phyloP scores from a whole-genome alignment of 805 yeast genomes.

The Wickerhamomyces xylosicus region DNA sequence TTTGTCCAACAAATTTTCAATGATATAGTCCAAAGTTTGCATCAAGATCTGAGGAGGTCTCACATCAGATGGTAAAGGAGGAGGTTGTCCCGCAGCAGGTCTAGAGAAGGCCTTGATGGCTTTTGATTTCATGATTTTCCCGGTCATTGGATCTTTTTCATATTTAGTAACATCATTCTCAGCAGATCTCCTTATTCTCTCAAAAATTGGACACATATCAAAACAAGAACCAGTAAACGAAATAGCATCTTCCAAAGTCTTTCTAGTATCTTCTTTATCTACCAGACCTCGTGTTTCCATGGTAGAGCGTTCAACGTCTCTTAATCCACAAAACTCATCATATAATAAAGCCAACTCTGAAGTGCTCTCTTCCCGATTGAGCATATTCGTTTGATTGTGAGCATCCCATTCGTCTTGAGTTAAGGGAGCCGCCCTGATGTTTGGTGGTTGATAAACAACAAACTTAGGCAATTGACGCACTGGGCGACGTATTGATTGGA shows the following conservation, averaged over 20 bases:
- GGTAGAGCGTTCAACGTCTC: constrained; percentile 61
- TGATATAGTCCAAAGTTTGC: constrained; percentile 59
- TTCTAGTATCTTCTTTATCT: constrained; percentile 76
- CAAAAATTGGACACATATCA: constrained; percentile 94
- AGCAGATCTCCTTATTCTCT: constrained; percentile 75
- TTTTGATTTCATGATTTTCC: constrained; percentile 41
- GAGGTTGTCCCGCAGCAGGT: constrained; percentile 98
- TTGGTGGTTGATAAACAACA: constrained; percentile 26
- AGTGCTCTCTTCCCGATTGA: constrained; percentile 35
- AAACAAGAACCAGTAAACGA: constrained; percentile 77
- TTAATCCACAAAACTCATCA: constrained; percentile 62
- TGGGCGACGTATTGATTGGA: constrained; percentile 1
- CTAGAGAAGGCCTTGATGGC: constrained; percentile 92
- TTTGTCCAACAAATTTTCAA: constrained; percentile 48
- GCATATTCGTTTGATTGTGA: constrained; percentile 58
- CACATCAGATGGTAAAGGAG: constrained; percentile 95
- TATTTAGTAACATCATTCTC: constrained; percentile 77
- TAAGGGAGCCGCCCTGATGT: constrained; percentile 19
- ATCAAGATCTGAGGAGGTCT: constrained; percentile 77
- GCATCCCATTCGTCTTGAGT: constrained; percentile 57
- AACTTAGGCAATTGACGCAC: constrained; percentile 25
- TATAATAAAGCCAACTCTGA: constrained; percentile 62
- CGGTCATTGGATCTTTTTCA: constrained; percentile 53
- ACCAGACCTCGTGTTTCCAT: constrained; percentile 81
- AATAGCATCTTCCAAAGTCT: constrained; percentile 82